phyloP scores from a whole-genome alignment of 495 filamentous ascomycete genomes.

The Oidiodendron maius region DNA sequence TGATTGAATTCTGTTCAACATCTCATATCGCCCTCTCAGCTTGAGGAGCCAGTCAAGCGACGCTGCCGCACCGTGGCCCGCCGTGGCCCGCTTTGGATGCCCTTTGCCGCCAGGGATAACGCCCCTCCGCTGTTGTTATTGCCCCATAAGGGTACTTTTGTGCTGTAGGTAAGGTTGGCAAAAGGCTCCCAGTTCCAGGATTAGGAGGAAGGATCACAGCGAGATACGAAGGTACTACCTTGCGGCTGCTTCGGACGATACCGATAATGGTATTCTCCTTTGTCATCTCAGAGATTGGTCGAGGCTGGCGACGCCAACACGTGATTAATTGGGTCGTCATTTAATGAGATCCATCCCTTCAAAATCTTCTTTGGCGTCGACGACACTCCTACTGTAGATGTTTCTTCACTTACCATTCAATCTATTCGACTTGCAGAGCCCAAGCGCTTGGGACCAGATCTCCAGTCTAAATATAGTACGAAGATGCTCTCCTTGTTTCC shows the following conservation, averaged over 20 bases:
- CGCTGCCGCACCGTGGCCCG: neutral
- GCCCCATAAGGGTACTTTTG: slow-evolving; percentile 1
- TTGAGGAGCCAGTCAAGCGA: slow-evolving; percentile 10
- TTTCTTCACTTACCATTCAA: too few species aligned
- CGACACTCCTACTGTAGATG: too few species aligned
- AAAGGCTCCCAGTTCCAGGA: too few species aligned
- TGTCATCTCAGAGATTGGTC: neutral
- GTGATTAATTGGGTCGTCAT: too few species aligned
- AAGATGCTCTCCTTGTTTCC: neutral
- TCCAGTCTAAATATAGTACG: neutral
- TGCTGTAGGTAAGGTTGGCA: slow-evolving; percentile 10
- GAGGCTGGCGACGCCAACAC: neutral
- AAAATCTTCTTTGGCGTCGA: too few species aligned
- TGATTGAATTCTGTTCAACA: slow-evolving; percentile 11
- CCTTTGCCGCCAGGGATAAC: slow-evolving; percentile 15
- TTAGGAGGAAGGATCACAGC: too few species aligned
- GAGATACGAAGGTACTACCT: neutral
- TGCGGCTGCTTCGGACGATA: neutral
- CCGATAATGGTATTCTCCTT: neutral
- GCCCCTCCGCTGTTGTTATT: neutral
- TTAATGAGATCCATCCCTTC: too few species aligned
- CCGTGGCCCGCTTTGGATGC: too few species aligned
- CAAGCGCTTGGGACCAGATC: neutral
- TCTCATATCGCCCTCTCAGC: neutral
- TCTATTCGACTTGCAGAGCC: too few species aligned